A percentile compares a stretch with the other conserved stretches of the same genome.
These are phyloP conservation scores for Aaosphaeria arxii DNA, from an alignment of 2,329 filamentous ascomycete genomes.

Conservation along the genomic window DNA sequence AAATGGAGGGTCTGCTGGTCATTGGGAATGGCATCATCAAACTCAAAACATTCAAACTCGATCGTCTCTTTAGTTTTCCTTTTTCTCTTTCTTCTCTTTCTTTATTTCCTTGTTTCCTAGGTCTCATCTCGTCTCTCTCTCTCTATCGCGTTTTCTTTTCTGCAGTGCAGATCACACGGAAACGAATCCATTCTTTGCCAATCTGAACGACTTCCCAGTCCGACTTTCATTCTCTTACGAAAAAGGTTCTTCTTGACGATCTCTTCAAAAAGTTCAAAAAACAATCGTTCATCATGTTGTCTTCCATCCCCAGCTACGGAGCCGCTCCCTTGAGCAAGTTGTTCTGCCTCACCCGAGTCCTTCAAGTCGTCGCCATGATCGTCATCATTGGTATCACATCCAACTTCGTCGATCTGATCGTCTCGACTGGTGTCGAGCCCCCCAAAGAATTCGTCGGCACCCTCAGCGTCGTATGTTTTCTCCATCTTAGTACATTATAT, in stretches of 20 bases:
- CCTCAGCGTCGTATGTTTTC: slow-evolving; percentile 68
- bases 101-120: slow-evolving; percentile 25
- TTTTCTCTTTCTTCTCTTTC: slow-evolving; percentile 32
- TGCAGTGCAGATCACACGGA: slow-evolving; percentile 23
- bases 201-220: slow-evolving; percentile 16
- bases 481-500: not conserved
- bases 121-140: slow-evolving; percentile 21
- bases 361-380: slow-evolving; percentile 70
- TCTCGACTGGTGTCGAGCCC: slow-evolving; percentile 61
- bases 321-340: slow-evolving; percentile 68
- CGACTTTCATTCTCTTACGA: slow-evolving; percentile 16
- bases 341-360: slow-evolving; percentile 69
- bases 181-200: slow-evolving; percentile 22
- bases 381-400: slow-evolving; percentile 75
- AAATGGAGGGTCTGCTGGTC: slow-evolving; percentile 7
- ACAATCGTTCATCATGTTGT: slow-evolving; percentile 43
- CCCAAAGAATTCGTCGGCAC: slow-evolving; percentile 75
- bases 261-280: slow-evolving; percentile 11
- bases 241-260: slow-evolving; percentile 5
- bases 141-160: slow-evolving; percentile 16
- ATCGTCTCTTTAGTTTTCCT: slow-evolving; percentile 27
- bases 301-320: slow-evolving; percentile 57
- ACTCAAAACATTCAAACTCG: slow-evolving; percentile 28
- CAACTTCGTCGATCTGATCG: slow-evolving; percentile 79
- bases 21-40: slow-evolving; percentile 20